These are phyloP conservation scores for Novymonas esmeraldas DNA, from an alignment of 208 protist species.

Conservation along the genomic window DNA sequence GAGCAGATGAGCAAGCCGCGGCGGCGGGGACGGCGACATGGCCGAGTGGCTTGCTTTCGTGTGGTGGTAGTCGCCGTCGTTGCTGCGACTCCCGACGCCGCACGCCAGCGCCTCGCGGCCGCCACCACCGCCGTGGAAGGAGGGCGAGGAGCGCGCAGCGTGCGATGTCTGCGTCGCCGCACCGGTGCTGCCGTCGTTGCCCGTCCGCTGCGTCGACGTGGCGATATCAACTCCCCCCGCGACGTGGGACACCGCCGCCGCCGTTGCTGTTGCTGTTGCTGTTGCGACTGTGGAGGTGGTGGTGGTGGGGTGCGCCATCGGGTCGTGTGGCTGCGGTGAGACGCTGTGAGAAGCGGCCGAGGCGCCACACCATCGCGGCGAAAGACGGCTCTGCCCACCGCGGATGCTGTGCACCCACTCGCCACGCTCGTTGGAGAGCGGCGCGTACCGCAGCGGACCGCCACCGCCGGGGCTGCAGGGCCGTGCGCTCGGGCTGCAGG, in stretches of 20 bases:
- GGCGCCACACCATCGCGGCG: not conserved
- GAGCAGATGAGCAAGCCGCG: no score
- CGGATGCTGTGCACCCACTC: not conserved
- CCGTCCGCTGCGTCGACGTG: no score
- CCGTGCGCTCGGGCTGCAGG: conserved; percentile 13
- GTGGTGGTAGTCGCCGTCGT: no score
- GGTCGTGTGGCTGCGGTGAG: conserved; percentile 33
- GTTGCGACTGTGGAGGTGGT: not conserved
- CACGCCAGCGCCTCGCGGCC: conserved; percentile 1
- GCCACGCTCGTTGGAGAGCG: conserved; percentile 9
- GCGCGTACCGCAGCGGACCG: not conserved
- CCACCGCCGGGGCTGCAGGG: conserved; percentile 2
- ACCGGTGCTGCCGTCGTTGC: conserved; percentile 5
- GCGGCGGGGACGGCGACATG: no score
- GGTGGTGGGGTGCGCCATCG: not conserved
- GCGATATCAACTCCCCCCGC: not conserved
- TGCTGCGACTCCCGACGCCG: not conserved
- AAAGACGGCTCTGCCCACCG: not conserved
- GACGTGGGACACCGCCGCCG: not conserved
- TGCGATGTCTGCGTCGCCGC: not conserved
- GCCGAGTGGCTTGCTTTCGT: no score
- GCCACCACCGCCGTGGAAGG: no score
- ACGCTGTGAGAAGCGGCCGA: conserved; percentile 14
- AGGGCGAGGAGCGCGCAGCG: not conserved
- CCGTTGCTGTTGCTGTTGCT: not conserved